Evolutionary conservation across 2,329 filamentous ascomycete genomes (phyloP).

Genomic region (Mariannaea elegans): DNA sequence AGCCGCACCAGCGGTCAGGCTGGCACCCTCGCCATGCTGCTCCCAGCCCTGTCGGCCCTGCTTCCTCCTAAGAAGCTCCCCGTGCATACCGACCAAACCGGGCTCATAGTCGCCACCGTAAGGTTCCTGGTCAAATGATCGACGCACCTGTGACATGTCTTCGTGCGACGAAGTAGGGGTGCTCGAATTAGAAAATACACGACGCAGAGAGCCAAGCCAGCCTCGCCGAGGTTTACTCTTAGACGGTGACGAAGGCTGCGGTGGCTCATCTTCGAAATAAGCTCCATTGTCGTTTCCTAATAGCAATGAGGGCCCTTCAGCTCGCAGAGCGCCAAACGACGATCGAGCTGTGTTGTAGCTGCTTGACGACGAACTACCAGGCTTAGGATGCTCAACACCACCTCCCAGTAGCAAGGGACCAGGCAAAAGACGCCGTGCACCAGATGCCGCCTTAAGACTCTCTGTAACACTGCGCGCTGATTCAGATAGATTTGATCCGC

Average conservation of each 20-base stretch:
- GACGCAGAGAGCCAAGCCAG: conserved; percentile 74
- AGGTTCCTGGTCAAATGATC: conserved; percentile 45
- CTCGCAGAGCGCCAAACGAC: conserved; percentile 60
- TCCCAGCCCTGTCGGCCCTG: conserved; percentile 66
- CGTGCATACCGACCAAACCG: conserved; percentile 53
- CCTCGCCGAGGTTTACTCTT: conserved; percentile 65
- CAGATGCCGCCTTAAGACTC: conserved; percentile 48
- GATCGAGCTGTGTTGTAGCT: conserved; percentile 65
- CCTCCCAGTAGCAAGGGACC: conserved; percentile 39
- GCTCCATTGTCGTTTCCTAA: conserved; percentile 42
- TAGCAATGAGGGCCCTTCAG: conserved; percentile 61
- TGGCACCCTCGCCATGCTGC: conserved; percentile 35
- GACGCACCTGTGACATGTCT: conserved; percentile 41
- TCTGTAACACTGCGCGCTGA: conserved; percentile 57
- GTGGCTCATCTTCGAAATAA: conserved; percentile 48
- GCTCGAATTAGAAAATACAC: conserved; percentile 64
- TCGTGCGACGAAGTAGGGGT: conserved; percentile 40
- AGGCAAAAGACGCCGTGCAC: conserved; percentile 43
- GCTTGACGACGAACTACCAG: conserved; percentile 52
- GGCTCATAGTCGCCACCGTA: conserved; percentile 55
- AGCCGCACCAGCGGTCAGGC: conserved; percentile 11
- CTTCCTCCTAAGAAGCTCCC: conserved; percentile 62
- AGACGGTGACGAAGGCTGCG: conserved; percentile 62
- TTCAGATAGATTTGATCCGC: conserved; percentile 66
- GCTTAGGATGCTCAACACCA: conserved; percentile 44